Conservation (phyloP, 2,329 filamentous ascomycete species). For the Ophiostoma novo-ulmi region DNA sequence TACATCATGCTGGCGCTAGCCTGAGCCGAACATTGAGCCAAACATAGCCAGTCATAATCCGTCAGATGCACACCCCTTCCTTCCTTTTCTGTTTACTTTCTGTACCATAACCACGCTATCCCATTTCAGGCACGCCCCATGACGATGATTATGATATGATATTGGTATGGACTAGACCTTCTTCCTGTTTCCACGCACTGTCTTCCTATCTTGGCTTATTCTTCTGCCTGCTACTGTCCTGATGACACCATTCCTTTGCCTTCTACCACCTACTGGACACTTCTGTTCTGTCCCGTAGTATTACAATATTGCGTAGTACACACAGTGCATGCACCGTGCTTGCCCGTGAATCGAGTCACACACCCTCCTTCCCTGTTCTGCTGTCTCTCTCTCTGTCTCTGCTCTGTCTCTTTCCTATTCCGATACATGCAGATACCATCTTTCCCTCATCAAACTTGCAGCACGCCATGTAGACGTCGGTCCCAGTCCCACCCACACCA, state of each 20-base stretch:
- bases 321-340: not conserved
- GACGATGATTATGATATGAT: conserved; percentile 21
- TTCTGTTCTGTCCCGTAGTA: conserved; percentile 10
- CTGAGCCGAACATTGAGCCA: not conserved
- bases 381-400: not conserved
- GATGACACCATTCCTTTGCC: conserved; percentile 16
- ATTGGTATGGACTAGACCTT: not conserved
- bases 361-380: conserved; percentile 13
- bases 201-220: conserved; percentile 9
- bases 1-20: not conserved
- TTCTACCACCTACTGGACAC: conserved; percentile 21
- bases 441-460: conserved; percentile 12
- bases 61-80: conserved; percentile 11
- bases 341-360: conserved; percentile 7
- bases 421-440: conserved; percentile 1
- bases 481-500: conserved; percentile 19
- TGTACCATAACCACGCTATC: conserved; percentile 22
- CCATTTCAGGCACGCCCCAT: conserved; percentile 25
- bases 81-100: conserved; percentile 15
- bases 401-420: not conserved
- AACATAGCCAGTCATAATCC: not conserved
- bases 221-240: not conserved
- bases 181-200: conserved; percentile 19
- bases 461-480: not conserved
- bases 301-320: not conserved